Base-by-base conservation (phyloP, 2,329 filamentous ascomycete species). In the Aureobasidium sp. region DNA sequence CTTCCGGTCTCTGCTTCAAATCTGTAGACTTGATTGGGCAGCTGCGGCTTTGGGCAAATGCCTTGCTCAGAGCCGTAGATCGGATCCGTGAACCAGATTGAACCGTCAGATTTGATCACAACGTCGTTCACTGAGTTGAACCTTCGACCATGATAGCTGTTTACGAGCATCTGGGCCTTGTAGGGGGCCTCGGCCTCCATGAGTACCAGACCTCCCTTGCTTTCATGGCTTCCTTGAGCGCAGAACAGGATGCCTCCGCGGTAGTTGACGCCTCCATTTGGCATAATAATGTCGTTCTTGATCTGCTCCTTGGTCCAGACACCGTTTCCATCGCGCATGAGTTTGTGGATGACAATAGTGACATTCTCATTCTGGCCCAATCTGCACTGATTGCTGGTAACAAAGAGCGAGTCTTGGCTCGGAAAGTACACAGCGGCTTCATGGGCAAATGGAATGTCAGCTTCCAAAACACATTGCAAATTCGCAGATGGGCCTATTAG, bases 121-220 rank as follows among this genome's bases (percentile, higher is more conserved):
- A 79, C 71, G 56, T 84, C 81, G 57, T 83, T 83, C 10, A 82
- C 65, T 0, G 79, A 82, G 62, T 75, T 80, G 66, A 83, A 84
- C 35, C 76, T 63, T 71, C 79, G 74, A 16, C 80, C 79, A 45
- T 79, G 79, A 62, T 71, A 85, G 63, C 79, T 80, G 59, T 80
- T 80, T 14, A 84, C 54, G 11, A 85, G 66, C 0, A 59, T 61
- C 27, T 51, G 56, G 17, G 59, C 61, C 4, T 30, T 51, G 41
- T 62, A 65, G 10, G 61, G 60, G 56, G 12, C 29, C 40, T 12
- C 57, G 14, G 21, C 58, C 54, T 44, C 25, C 41, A 38, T 61
- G 11, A 59, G 41, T 7, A 63, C 58, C 40, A 66, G 55, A 12
- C 61, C 61, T 21, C 60, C 60, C 19, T 47, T 22, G 40, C 49